phyloP scores from a whole-genome alignment of 345 rosid genomes.

The Rhizophora mangle region DNA sequence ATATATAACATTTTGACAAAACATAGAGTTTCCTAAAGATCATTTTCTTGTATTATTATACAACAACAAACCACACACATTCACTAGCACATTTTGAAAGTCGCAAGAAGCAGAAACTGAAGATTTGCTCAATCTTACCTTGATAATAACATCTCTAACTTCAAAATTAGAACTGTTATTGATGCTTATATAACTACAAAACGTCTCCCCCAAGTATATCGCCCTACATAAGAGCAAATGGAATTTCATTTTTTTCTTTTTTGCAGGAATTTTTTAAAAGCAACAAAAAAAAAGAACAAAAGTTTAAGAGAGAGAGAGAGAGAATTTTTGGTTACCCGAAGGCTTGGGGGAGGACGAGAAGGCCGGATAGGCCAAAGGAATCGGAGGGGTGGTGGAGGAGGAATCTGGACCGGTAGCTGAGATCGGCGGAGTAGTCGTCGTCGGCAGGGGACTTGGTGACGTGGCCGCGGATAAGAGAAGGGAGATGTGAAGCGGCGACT shows the following conservation, averaged over 20 bases:
- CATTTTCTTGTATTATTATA: neutral
- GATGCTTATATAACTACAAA: slow-evolving; percentile 88
- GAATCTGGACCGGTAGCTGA: slow-evolving; percentile 62
- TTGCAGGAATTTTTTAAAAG: neutral
- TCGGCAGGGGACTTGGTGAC: slow-evolving; percentile 27
- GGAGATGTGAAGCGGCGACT: slow-evolving; percentile 57
- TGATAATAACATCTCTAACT: slow-evolving; percentile 76
- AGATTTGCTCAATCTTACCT: slow-evolving; percentile 33
- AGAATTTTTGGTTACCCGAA: slow-evolving; percentile 49
- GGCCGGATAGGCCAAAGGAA: slow-evolving; percentile 86
- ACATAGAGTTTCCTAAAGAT: neutral
- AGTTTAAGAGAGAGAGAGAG: neutral
- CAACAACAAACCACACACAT: too few species aligned
- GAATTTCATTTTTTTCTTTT: too few species aligned
- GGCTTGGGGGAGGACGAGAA: slow-evolving; percentile 95
- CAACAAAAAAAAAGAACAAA: neutral
- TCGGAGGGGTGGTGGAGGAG: slow-evolving; percentile 66
- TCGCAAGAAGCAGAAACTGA: too few species aligned
- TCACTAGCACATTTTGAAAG: too few species aligned
- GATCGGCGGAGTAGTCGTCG: slow-evolving; percentile 55
- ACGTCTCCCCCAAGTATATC: slow-evolving; percentile 90
- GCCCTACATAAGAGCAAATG: slow-evolving; percentile 41
- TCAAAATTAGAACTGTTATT: slow-evolving; percentile 83
- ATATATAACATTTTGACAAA: neutral
- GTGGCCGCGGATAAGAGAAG: slow-evolving; percentile 39